Percentiles rank a stretch among this genome's conserved stretches.
These are phyloP conservation scores for Quercus glauca DNA, from an alignment of 306 rosid species.

Conservation along the genomic window DNA sequence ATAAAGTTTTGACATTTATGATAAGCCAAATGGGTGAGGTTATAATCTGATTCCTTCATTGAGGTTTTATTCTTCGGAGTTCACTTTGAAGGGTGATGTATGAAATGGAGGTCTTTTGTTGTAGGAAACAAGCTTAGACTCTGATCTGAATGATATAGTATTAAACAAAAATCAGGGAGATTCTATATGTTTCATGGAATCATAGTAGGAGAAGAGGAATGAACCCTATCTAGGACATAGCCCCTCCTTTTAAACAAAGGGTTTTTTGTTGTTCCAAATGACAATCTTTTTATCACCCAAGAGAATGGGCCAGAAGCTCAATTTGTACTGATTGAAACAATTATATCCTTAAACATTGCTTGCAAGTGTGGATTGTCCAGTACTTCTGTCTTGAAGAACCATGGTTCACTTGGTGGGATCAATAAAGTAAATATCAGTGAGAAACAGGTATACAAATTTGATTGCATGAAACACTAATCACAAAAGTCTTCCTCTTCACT, in stretches of 20 bases:
- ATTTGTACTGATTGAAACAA: neutral
- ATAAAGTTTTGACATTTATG: no score
- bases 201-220: neutral
- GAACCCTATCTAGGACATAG: neutral
- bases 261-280: neutral
- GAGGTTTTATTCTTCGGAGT: no score
- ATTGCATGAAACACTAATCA: neutral
- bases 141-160: no score
- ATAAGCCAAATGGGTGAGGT: no score
- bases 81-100: no score
- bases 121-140: no score
- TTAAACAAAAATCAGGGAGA: neutral
- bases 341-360: neutral
- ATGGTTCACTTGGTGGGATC: neutral
- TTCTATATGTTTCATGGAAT: neutral
- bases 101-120: no score
- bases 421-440: neutral
- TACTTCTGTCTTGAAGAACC: neutral
- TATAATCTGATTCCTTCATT: no score
- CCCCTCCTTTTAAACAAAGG: neutral
- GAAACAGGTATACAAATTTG: neutral
- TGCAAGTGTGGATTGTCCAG: neutral
- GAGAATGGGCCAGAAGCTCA: neutral
- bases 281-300: neutral
- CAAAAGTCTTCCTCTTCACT: neutral